These are phyloP conservation scores for Wallemia hederae DNA, from an alignment of 1,284 basidiomycete species.

Conservation along the genomic window DNA sequence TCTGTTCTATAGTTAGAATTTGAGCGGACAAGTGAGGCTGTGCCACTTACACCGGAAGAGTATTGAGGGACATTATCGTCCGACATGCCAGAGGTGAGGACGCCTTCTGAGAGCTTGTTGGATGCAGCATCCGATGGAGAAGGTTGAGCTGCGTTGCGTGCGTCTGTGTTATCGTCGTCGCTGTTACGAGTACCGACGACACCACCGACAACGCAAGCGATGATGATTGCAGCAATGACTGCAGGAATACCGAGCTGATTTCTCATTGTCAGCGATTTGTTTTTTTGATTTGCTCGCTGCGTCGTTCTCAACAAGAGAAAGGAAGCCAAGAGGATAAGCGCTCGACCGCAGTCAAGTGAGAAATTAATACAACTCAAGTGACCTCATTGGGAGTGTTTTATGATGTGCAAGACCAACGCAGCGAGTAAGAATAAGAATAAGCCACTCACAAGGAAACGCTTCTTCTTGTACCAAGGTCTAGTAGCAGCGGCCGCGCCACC, in stretches of 20 bases:
- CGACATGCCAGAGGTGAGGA: neutral
- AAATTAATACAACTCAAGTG: no score
- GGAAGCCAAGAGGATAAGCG: no score
- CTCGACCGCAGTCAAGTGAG: no score
- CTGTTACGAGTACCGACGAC: slow-evolving; percentile 2
- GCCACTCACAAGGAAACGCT: neutral
- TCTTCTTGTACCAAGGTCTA: neutral
- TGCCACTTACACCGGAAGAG: neutral
- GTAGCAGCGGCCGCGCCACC: no score
- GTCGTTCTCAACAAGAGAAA: no score
- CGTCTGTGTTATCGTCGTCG: neutral
- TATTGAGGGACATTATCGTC: neutral
- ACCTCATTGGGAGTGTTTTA: no score
- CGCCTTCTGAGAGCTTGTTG: neutral
- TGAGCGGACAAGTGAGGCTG: no score
- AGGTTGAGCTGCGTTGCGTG: neutral
- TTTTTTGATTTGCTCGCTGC: no score
- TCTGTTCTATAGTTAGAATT: neutral
- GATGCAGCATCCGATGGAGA: neutral
- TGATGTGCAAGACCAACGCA: no score
- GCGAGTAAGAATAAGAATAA: neutral
- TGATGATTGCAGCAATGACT: slow-evolving; percentile 2
- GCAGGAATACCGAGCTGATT: neutral
- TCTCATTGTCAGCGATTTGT: neutral
- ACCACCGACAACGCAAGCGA: slow-evolving; percentile 4